These are phyloP conservation scores for Camelina sativa DNA, from an alignment of 345 rosid species.

Conservation along the genomic window DNA sequence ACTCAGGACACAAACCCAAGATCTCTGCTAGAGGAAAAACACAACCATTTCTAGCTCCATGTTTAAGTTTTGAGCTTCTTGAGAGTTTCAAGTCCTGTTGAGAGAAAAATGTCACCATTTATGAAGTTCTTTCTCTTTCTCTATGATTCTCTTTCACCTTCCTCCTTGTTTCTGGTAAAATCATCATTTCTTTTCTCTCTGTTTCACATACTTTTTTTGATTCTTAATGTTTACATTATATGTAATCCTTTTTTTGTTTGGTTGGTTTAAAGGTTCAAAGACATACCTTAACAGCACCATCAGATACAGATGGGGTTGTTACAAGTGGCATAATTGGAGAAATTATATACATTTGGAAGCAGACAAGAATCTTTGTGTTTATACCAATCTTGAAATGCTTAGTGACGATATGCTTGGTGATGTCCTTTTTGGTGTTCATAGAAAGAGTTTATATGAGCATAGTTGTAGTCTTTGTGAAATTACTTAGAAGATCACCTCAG, in stretches of 20 bases:
- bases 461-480: constrained; percentile 53
- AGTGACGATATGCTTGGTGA: constrained; percentile 56
- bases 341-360: constrained; percentile 46
- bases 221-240: constrained; percentile 18
- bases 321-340: constrained; percentile 45
- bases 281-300: constrained; percentile 26
- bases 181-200: background rate
- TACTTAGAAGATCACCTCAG: constrained; percentile 50
- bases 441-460: constrained; percentile 66
- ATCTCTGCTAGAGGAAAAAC: constrained; percentile 27
- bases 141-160: constrained; percentile 35
- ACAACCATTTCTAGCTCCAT: constrained; percentile 12
- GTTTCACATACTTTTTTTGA: constrained; percentile 17
- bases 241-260: background rate
- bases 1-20: constrained; percentile 39
- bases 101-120: constrained; percentile 38
- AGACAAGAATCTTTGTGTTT: constrained; percentile 49
- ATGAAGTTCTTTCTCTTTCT: constrained; percentile 39
- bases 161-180: constrained; percentile 40
- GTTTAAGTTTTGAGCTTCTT: constrained; percentile 36
- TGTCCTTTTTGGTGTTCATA: constrained; percentile 62
- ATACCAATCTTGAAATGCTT: constrained; percentile 51
- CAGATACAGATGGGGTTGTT: constrained; percentile 25
- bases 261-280: constrained; percentile 36
- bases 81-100: background rate